Conservation (phyloP, 73 alveolate species). For the Paramecium primaurelia region DNA sequence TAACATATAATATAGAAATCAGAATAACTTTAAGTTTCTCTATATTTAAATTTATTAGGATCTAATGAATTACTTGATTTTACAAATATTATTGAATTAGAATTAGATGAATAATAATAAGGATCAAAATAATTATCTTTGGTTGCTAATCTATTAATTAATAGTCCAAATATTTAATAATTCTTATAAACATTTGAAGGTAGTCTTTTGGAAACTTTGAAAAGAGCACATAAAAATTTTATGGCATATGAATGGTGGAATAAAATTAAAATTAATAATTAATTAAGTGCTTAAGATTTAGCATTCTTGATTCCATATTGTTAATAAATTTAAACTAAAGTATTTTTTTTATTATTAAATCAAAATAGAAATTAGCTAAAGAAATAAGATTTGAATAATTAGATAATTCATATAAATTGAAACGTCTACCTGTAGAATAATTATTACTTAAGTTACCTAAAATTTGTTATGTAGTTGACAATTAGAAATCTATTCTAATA, state of each 20-base stretch:
- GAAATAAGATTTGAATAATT: background rate
- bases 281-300: background rate
- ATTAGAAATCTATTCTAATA: background rate
- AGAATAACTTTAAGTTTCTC: background rate
- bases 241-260: conserved; percentile 6
- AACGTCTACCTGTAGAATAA: background rate
- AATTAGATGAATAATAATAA: background rate
- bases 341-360: background rate
- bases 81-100: background rate
- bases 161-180: background rate
- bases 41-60: background rate
- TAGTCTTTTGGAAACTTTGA: background rate
- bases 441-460: background rate
- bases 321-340: background rate
- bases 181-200: background rate
- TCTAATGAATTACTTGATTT: background rate
- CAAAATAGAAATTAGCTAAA: background rate
- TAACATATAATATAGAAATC: background rate
- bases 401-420: background rate
- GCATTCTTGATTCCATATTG: background rate
- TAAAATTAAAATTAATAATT: background rate
- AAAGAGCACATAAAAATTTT: background rate
- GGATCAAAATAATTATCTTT: background rate
- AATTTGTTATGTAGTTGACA: background rate
- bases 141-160: background rate